Percentiles rank a stretch among this genome's conserved stretches.
These are phyloP conservation scores for Lentithecium fluviatile DNA, from an alignment of 495 filamentous ascomycete genomes.

Conservation along the genomic window DNA sequence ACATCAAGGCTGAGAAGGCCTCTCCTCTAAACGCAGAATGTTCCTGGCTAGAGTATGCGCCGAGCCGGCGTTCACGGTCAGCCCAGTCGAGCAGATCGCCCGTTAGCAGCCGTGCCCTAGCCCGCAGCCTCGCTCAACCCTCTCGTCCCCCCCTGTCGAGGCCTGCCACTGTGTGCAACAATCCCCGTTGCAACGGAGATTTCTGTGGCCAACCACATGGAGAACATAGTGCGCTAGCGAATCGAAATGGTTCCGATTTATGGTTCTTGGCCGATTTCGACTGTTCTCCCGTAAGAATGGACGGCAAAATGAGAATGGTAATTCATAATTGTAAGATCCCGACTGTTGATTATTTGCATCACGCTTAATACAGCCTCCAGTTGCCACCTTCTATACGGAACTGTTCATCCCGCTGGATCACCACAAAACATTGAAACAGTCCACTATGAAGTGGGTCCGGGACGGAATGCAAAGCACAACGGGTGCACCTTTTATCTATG, in stretches of 20 bases:
- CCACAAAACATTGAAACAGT: constrained; percentile 21
- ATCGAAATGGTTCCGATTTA: constrained; percentile 17
- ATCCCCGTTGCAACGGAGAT: constrained; percentile 17
- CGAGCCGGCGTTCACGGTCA: background rate
- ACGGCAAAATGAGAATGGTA: constrained; percentile 18
- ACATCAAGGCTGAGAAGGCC: background rate
- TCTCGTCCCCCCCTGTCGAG: constrained; percentile 4
- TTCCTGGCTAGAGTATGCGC: background rate
- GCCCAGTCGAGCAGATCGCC: constrained; percentile 4
- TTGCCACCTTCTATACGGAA: constrained; percentile 15
- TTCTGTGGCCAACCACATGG: constrained; percentile 17
- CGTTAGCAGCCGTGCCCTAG: constrained; percentile 15
- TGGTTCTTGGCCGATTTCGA: constrained; percentile 29
- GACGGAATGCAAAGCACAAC: constrained; percentile 19
- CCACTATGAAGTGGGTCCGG: constrained; percentile 31
- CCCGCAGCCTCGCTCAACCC: constrained; percentile 6
- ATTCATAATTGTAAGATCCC: constrained; percentile 33
- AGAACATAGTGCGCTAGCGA: constrained; percentile 1
- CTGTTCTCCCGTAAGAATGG: constrained; percentile 20
- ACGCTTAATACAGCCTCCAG: constrained; percentile 19
- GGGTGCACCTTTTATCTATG: constrained; percentile 34
- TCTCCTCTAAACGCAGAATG: background rate
- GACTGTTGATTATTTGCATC: background rate
- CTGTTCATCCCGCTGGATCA: constrained; percentile 34
- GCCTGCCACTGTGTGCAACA: constrained; percentile 7